These are phyloP conservation scores for Bryoglossum gracile DNA, from an alignment of 495 filamentous ascomycete species.

Conservation along the genomic window DNA sequence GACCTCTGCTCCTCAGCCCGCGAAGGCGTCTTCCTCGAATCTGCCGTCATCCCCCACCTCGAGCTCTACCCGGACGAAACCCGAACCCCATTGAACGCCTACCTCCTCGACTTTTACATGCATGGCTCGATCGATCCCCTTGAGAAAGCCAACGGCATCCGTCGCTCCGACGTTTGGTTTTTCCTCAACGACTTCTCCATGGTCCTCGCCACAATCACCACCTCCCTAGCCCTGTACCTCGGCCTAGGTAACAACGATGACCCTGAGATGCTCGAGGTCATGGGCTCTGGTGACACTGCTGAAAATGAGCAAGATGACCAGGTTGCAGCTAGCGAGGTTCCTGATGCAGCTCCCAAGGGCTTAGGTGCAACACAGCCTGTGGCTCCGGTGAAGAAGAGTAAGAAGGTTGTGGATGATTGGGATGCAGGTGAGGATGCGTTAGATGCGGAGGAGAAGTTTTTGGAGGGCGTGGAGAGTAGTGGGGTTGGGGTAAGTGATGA, in stretches of 20 bases:
- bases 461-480: constrained; percentile 12
- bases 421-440: constrained; percentile 26
- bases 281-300: constrained; percentile 30
- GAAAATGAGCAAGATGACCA: constrained; percentile 30
- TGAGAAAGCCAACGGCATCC: constrained; percentile 50
- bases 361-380: constrained; percentile 8
- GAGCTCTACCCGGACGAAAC: constrained; percentile 46
- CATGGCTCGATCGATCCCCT: constrained; percentile 54
- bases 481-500: constrained; percentile 24
- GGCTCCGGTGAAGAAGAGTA: constrained; percentile 22
- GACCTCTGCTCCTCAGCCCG: constrained; percentile 58
- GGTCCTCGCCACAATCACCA: constrained; percentile 57
- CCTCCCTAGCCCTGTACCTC: constrained; percentile 41
- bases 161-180: constrained; percentile 42
- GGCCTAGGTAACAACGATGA: constrained; percentile 35
- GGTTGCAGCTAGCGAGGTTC: constrained; percentile 18
- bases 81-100: constrained; percentile 53
- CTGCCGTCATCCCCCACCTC: constrained; percentile 61
- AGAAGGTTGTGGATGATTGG: constrained; percentile 37
- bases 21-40: constrained; percentile 62
- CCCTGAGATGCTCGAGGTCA: constrained; percentile 31
- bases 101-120: constrained; percentile 68
- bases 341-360: constrained; percentile 1
- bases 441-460: constrained; percentile 24
- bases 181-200: constrained; percentile 56